These are phyloP conservation scores for Haplosporangium sp. DNA, from an alignment of 371 early-diverging fungal genomes.

Conservation along the genomic window DNA sequence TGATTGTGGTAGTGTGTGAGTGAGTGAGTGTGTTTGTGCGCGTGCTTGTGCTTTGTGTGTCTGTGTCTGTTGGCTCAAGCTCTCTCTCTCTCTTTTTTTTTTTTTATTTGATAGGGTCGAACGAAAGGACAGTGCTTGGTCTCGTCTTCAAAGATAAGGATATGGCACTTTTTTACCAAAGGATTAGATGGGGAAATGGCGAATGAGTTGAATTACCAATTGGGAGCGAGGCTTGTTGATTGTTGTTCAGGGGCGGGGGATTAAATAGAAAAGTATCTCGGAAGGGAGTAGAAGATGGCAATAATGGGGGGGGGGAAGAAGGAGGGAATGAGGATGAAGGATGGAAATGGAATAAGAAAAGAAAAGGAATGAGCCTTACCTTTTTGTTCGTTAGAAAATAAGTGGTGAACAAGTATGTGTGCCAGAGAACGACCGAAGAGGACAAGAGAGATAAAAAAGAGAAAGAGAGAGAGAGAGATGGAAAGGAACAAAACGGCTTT, in stretches of 20 bases:
- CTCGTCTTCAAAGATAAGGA: neutral
- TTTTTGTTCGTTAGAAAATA: neutral
- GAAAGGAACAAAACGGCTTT: conserved; percentile 21
- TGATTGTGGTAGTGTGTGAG: conserved; percentile 10
- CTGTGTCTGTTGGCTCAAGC: conserved; percentile 27
- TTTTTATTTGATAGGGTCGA: conserved; percentile 14
- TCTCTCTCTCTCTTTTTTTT: conserved; percentile 10
- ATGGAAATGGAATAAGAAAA: neutral
- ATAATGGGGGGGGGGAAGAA: neutral
- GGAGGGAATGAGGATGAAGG: conserved; percentile 3
- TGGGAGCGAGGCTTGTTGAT: too few relatives aligned
- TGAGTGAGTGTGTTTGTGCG: conserved; percentile 8
- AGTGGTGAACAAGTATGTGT: neutral
- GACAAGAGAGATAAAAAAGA: neutral
- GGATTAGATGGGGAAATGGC: too few relatives aligned
- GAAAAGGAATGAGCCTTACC: neutral
- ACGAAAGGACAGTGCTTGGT: too few relatives aligned
- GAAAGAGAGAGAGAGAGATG: neutral
- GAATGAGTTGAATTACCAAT: too few relatives aligned
- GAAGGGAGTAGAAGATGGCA: too few relatives aligned
- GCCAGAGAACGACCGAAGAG: neutral
- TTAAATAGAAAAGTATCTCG: too few relatives aligned
- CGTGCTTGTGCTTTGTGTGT: conserved; percentile 5
- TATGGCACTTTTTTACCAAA: neutral
- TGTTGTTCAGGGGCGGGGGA: too few relatives aligned